Base-by-base conservation (phyloP, 176 grass and related monocot genomes). In the Aegilops tauschii region DNA sequence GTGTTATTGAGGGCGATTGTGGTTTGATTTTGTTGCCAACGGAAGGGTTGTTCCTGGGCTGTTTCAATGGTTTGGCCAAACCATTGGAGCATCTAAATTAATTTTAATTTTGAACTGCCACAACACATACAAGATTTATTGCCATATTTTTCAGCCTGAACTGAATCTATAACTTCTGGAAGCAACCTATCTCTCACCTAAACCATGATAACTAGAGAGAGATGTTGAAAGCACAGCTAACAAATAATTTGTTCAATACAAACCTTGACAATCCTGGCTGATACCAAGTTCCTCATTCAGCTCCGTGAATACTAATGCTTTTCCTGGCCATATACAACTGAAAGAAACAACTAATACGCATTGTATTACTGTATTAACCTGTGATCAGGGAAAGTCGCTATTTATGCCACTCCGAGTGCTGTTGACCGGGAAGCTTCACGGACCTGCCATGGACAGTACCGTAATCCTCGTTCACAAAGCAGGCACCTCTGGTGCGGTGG, bases 351-450 rank as follows among this genome's bases (percentile, higher is more conserved):
- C 65, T 69, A 25, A 69, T 5, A 14, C 16, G 1, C n/a, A 7
- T 61, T 25, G 59, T 49, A 42, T 47, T 67, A 21, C 10, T 78
- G 1, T 84, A 21, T 69, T 10, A 56, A 47, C 84, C 44, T 90
- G 50, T 62, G 82, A 58, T 47, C 83, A 98, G 97, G 97, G 94
- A 3, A 98, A 94, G 73, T 90, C 76, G 6, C 85, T 96, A 9
- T 98, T 94, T 65, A 94, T 98, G 97, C 97, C 94, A 3, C 86
- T 98, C 27, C 88, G 97, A 50, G 80, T 96, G 54, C 80, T 98
- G 79, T 82, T 98, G 56, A 96, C 92, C 0, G 96, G 96, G 36
- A 98, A 98, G 79, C 88, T 98, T 73, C 96, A 98, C 74, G 96
- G 93, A 21, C 96, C 95, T 69, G 93, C 93, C 14, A 95, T 95